Evolutionary conservation across 768 basidiomycete species (phyloP), one percentile per base, ranked within the genome.

Genomic region (Mycena leptocephala): DNA sequence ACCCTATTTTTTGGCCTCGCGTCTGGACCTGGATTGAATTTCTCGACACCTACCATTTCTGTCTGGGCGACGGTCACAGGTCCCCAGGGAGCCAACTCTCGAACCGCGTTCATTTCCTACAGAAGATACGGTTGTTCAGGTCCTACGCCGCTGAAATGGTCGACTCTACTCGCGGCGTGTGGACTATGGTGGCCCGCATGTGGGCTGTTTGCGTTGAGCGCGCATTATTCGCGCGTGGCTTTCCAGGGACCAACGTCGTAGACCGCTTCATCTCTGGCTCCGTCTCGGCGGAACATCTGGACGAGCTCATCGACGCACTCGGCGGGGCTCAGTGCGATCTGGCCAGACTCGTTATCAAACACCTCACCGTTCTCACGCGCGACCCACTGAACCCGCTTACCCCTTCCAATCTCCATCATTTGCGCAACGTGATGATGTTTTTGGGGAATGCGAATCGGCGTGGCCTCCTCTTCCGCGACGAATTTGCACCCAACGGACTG

Each of bases 171-270:
- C 14, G n/a, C 11, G 70, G 70, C 20, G 59, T 62, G 8, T 71
- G 70, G 70, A 71, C 46, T 22, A 71, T 71, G 70, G 59, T 71
- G 10, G 70, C 33, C 32, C 41, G 28, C 2, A 24, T 71, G 46
- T 71, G 70, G 70, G 8, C 33, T 16, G 20, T 35, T 32, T 71
- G 70, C 55, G 59, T 71, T 10, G 33, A 63, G 33, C 43, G 35
- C 46, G 33, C 51, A 33, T 2, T 22, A 3, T 71, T 71, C 28
- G 58, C 28, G 13, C n/a, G 69, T 22, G 70, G 70, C 20, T 63
- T 32, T 32, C 14, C 46, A 7, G 59, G 46, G 22, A 37, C 32
- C 14, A 28, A 5, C 11, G 70, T 55, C 10, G 43, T 71, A 3
- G n/a, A 46, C 35, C 9, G 22, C 3, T 63, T 71, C 35, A 53